Base-by-base conservation (phyloP, 352 stramenopile species). In the Phytophthora brassicae region DNA sequence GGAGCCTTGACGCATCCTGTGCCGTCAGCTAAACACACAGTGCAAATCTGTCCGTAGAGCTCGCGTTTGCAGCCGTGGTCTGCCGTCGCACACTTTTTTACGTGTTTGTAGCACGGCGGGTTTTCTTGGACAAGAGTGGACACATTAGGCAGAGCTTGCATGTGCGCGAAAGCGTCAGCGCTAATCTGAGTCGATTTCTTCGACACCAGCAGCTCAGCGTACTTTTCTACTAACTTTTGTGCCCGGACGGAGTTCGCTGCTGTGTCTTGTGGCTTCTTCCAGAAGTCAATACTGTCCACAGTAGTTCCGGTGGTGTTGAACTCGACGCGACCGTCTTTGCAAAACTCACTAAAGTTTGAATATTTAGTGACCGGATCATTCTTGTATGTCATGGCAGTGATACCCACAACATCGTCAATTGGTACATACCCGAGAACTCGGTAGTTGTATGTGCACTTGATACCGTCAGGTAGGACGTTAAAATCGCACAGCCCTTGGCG, bases 401-500 rank as follows among this genome's bases (percentile, higher is more conserved):
- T 92, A 38, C 82, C 82, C 4, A 92, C 82, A 29, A 92, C 56
- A 43, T 89, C 82, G 43, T 92, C 84, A 46, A 94, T 75, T 5
- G 69, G 56, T 2, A 94, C 63, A 50, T 79, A 89, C 14, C 82
- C 82, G 26, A 92, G 70, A 23, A 76, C 71, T 13, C 74, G 68
- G 63, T 85, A 89, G 39, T 72, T 77, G 66, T 77, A 92, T 6
- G 79, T 79, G 65, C 83, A 92, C 35, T 52, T 77, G n/a, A 67
- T 47, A n/a, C 83, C 83, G 43, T 92, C 79, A 0, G 81, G 81
- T 3, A 68, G 54, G 13, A 42, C 62, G 26, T 61, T 61, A 5
- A 70, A 54, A 6, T 72, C 53, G 36, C 78, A 88, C 4, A 86
- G 64, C 2, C 78, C 76, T 23, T 70, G 64, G 5, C 53, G 56